Evolutionary conservation across 768 basidiomycete species (phyloP).

Genomic region (Paxillus rubicundulus): DNA sequence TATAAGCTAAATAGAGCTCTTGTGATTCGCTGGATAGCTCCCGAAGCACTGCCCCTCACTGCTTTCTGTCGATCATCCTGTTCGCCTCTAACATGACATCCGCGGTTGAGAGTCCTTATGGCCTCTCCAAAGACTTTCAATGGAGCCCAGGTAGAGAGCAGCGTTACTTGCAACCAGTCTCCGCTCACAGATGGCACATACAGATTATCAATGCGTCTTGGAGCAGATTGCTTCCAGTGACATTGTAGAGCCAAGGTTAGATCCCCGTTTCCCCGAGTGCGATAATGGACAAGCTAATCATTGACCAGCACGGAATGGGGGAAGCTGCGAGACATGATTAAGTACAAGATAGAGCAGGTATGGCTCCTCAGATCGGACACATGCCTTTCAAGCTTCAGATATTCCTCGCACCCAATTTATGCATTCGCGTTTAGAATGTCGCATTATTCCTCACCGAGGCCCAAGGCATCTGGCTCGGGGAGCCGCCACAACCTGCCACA

Average conservation of each 20-base stretch:
- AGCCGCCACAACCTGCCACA: conserved; percentile 41
- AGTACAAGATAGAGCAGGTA: conserved; percentile 69
- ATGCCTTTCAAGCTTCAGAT: not conserved
- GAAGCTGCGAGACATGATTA: conserved; percentile 66
- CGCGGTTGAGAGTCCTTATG: conserved; percentile 8
- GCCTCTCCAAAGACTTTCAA: conserved; percentile 34
- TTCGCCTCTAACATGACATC: conserved; percentile 17
- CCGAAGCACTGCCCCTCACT: too few relatives aligned
- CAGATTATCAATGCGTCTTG: conserved; percentile 59
- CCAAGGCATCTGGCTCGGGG: conserved; percentile 33
- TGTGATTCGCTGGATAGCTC: too few relatives aligned
- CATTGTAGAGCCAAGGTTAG: conserved; percentile 50
- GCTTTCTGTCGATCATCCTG: too few relatives aligned
- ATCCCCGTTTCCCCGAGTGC: not conserved
- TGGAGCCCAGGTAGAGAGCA: conserved; percentile 50
- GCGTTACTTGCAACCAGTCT: not conserved
- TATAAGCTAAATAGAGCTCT: too few relatives aligned
- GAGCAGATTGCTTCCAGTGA: conserved; percentile 66
- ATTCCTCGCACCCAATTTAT: not conserved
- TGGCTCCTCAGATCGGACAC: not conserved
- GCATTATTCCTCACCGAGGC: conserved; percentile 44
- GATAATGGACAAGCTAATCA: conserved; percentile 12
- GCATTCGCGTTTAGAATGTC: conserved; percentile 42
- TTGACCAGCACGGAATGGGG: conserved; percentile 63
- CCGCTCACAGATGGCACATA: conserved; percentile 12